These are phyloP conservation scores for Coemansia sp. DNA, from an alignment of 192 early-diverging fungal genomes.

Conservation along the genomic window DNA sequence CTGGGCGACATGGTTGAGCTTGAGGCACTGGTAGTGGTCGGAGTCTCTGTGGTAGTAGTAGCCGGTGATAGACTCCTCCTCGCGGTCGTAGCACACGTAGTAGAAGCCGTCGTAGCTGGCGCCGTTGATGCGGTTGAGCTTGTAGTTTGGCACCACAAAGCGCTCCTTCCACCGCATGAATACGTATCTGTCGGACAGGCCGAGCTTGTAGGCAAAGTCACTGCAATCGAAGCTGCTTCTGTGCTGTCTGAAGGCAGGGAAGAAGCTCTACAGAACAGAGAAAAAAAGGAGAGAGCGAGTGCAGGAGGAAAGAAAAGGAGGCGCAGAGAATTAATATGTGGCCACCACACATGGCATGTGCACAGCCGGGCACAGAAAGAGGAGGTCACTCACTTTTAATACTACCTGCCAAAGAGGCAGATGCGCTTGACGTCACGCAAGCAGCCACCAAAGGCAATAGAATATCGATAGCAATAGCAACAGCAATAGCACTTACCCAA, in stretches of 20 bases:
- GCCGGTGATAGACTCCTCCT: constrained; percentile 61
- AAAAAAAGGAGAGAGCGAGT: neutral
- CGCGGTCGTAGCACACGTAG: constrained; percentile 70
- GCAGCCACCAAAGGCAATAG: neutral
- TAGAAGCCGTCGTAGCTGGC: constrained; percentile 85
- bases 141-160: constrained; percentile 80
- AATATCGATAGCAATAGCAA: neutral
- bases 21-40: constrained; percentile 54
- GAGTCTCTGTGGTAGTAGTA: constrained; percentile 64
- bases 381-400: no score
- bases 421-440: neutral
- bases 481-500: constrained; percentile 53
- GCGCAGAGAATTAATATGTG: constrained; percentile 6
- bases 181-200: constrained; percentile 58
- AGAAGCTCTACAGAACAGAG: constrained; percentile 36
- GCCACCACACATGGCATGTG: neutral
- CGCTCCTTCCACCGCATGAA: constrained; percentile 91
- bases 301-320: neutral
- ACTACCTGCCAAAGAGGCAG: no score
- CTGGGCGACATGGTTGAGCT: constrained; percentile 36
- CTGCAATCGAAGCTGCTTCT: constrained; percentile 38
- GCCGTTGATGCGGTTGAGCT: constrained; percentile 66
- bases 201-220: constrained; percentile 52
- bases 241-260: constrained; percentile 45
- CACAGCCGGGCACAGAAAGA: no score